These are phyloP conservation scores for Aspergillus neotritici DNA, from an alignment of 2,329 filamentous ascomycete genomes.

Conservation along the genomic window DNA sequence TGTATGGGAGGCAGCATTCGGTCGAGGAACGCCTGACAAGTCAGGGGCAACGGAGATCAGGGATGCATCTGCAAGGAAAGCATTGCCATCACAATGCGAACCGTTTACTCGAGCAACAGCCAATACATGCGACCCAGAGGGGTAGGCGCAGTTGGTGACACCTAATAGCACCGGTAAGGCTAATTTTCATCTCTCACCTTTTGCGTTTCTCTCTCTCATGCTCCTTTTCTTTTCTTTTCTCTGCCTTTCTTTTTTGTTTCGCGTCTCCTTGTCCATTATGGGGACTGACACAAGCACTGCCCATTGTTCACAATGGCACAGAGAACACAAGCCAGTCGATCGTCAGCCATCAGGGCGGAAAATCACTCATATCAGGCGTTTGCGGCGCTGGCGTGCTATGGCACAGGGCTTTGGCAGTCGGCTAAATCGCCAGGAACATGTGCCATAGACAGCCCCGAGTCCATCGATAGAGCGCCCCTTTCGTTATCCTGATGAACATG, in stretches of 20 bases:
- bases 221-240: background rate
- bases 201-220: background rate
- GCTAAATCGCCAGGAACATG: conserved; percentile 1
- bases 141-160: conserved; percentile 28
- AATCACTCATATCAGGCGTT: too few relatives aligned
- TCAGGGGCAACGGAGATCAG: conserved; percentile 3
- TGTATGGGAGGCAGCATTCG: too few relatives aligned
- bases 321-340: too few relatives aligned
- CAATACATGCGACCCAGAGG: conserved; percentile 13
- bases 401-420: background rate
- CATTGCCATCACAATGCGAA: conserved; percentile 18
- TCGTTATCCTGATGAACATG: background rate
- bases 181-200: background rate
- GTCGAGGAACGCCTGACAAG: too few relatives aligned
- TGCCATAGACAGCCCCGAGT: background rate
- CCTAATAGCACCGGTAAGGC: conserved; percentile 5
- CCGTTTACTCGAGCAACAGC: conserved; percentile 7
- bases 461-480: too few relatives aligned
- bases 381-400: too few relatives aligned
- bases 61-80: conserved; percentile 18
- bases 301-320: too few relatives aligned
- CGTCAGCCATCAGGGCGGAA: too few relatives aligned
- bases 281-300: too few relatives aligned
- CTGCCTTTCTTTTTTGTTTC: too few relatives aligned
- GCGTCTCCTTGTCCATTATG: too few relatives aligned